Evolutionary conservation across 805 yeast species (phyloP), one percentile per base, ranked within the genome.

Genomic region (Ogataea ganodermae): DNA sequence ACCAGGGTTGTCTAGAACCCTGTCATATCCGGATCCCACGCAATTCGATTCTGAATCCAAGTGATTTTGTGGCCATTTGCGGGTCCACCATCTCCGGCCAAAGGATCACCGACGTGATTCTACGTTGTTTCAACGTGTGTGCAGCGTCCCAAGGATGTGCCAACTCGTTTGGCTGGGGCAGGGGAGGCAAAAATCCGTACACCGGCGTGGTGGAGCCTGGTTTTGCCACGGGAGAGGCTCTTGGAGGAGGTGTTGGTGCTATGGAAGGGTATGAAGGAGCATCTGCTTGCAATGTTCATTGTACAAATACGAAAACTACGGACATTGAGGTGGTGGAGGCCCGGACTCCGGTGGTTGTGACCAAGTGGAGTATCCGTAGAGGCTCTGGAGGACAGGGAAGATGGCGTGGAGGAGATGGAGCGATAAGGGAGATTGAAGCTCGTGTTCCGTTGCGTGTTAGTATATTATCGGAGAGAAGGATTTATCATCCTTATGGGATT

Each of bases 91-190:
- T 77, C 59, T 75, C 83, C 8, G 74, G 81, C 1, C 84, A 79
- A 60, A 70, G 83, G 61, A 72, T 76, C 44, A 76, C 79, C 2
- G 83, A 78, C 57, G 79, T 74, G 30, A 65, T 79, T 47, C 66
- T 79, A 51, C 77, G 72, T 51, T 80, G 83, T 4, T 79, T 79
- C 58, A 74, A 76, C 51, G 77, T 78, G 14, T 73, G 77, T 23
- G 81, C 83, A 30, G 82, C 80, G 20, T 76, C 83, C 17, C 82
- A 78, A 59, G 81, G 83, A 22, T 77, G 81, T 50, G 77, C 80
- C 59, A 79, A 79, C 62, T 77, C 78, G 58, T 73, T 79, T 57
- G 79, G 81, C 5, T 79, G 77, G 65, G 84, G 84, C 37, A 67
- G 73, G 18, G 81, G 70, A 43, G 71, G 70, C 53, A 57, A 74